Base-by-base conservation (phyloP, 2,329 filamentous ascomycete genomes). In the Davidsoniella australis region DNA sequence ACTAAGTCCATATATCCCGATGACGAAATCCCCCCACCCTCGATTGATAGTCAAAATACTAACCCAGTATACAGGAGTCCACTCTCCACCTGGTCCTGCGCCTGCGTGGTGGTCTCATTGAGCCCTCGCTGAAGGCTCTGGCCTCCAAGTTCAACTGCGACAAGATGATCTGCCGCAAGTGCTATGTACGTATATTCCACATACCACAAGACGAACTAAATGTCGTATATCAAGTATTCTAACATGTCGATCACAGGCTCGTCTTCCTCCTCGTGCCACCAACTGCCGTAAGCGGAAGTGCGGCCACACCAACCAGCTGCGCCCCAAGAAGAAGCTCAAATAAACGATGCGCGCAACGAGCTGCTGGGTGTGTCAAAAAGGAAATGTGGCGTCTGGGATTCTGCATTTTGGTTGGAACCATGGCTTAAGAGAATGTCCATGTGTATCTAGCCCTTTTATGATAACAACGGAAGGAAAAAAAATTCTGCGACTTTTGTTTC, bases 251-350 rank as follows among this genome's bases (percentile, higher is more conserved):
- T 23, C 41, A 16, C 26, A 78, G 73, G 76, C 77, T 56, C 88
- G 89, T 70, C 87, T 96, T 58, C 89, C 89, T 60, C 89, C 89
- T 61, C 86, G 91, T 80, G 91, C 91, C 64, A 95, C 89, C 79
- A 98, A 98, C 85, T 98, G 91, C 85, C 80, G 88, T 66, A 96
- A 96, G 87, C 88, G 88, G 77, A 96, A 96, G 82, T 96, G 89
- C 73, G 91, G 89, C 58, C 91, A 96, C 83, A 93, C 83, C 76
- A 96, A 96, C 85, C 91, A 98, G 82, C 85, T 98, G 69, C 86
- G 91, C 74, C 91, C 91, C 71, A 98, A 98, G 89, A 98, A 98
- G 88, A 98, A 98, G 89, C 80, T 94, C 69, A 94, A 95, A 76
- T 71, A 70, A 62, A 66, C 63, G 61, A 64, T 64, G 45, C 51